Conservation (phyloP, 2,329 filamentous ascomycete species). For the Aspergillus sp. region DNA sequence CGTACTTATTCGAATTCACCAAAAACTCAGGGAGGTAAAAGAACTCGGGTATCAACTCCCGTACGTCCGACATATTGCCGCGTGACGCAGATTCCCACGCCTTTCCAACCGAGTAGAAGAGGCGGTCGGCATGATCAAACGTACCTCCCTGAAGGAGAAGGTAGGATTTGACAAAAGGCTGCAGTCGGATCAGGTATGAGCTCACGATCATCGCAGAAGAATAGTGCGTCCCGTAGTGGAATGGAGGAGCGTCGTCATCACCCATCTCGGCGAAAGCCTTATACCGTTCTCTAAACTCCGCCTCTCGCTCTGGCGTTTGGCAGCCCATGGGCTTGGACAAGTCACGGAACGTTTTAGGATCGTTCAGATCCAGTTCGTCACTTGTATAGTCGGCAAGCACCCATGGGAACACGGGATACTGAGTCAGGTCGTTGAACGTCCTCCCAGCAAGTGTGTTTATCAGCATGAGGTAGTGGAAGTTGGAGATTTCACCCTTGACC, state of each 20-base stretch:
- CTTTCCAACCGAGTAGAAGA: conserved; percentile 90
- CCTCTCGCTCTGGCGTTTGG: conserved; percentile 73
- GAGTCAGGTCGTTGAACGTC: conserved; percentile 96
- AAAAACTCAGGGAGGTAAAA: conserved; percentile 96
- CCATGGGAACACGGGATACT: conserved; percentile 98
- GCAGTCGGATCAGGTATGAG: conserved; percentile 90
- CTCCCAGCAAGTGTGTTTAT: conserved; percentile 96
- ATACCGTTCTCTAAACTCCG: conserved; percentile 81
- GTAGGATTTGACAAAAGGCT: conserved; percentile 95
- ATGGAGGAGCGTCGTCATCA: conserved; percentile 72
- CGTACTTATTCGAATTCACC: conserved; percentile 89
- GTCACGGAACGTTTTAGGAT: conserved; percentile 85
- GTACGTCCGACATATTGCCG: conserved; percentile 89
- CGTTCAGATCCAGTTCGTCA: conserved; percentile 81
- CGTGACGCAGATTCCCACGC: conserved; percentile 88
- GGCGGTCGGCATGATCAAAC: conserved; percentile 91
- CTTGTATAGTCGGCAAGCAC: conserved; percentile 94
- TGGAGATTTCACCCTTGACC: conserved; percentile 93
- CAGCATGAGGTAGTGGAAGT: conserved; percentile 98
- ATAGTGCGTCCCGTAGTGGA: conserved; percentile 98
- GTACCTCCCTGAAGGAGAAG: conserved; percentile 90
- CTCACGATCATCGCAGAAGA: conserved; percentile 99
- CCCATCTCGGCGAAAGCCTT: conserved; percentile 87
- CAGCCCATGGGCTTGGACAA: conserved; percentile 95
- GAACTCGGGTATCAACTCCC: conserved; percentile 94